Base-by-base conservation (phyloP, 768 basidiomycete genomes). In the Leccinellum albellum region DNA sequence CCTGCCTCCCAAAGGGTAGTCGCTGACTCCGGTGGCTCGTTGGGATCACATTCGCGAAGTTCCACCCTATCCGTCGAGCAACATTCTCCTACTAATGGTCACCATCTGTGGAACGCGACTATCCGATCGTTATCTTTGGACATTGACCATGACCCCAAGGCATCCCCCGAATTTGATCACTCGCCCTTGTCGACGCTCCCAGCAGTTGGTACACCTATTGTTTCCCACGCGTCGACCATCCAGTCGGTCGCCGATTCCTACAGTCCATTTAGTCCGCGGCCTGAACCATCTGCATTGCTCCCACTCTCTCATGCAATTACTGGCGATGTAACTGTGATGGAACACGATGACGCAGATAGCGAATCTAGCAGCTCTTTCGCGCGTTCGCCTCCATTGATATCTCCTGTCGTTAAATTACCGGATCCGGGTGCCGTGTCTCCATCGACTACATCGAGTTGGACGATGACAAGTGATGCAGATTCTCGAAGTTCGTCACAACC, bases 101-200 rank as follows among this genome's bases (percentile, higher is more conserved):
- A 61, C 3, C 51, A 61, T 4, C 51, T 48, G 6, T 63, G 63
- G 60, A 55, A 59, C 29, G 17, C 17, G 33, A 31, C 51, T 6
- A 35, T 58, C 40, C 60, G 21, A 51, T 47, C 65, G 9, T 23
- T 56, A 17, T 53, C 61, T 52, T 35, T 62, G 13, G 58, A 60
- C 9, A 31, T 31, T 33, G 35, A 17, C 2, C 40, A 58, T 21
- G 50, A 64, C 35, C 14, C 46, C 17, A 64, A 62, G 44, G 50
- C 42, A 13, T 64, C 60, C 9, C 59, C 61, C 23, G 62, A 68
- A 3, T 61, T 64, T 29, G 29, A 73, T 26, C 71, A 70, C 51
- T 64, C 70, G 10, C 72, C 72, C n/a, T 57, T 73, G 42, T 71
- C 70, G 23, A 70, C 56, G 12, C 29, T 72, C 51, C 70, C 70